Conservation (phyloP, 805 yeast species). For the Saccharomycopsis guyanensis region DNA sequence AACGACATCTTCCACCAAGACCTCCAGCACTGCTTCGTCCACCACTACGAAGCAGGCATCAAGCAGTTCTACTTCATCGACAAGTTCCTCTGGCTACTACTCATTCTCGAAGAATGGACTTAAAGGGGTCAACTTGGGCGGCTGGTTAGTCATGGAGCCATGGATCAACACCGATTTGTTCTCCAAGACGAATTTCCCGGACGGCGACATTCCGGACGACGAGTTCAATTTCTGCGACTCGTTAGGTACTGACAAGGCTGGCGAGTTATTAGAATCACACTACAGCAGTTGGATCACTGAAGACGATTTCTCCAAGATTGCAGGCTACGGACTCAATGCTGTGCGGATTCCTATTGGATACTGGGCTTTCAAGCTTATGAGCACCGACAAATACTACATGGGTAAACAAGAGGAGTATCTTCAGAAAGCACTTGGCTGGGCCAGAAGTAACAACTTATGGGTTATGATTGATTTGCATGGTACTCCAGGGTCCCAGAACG, state of each 20-base stretch:
- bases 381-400: slow-evolving; percentile 36
- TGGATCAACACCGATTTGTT: slow-evolving; percentile 62
- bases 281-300: slow-evolving; percentile 55
- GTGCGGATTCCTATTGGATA: slow-evolving; percentile 75
- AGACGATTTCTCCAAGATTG: slow-evolving; percentile 46
- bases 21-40: slow-evolving; percentile 2
- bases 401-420: slow-evolving; percentile 55
- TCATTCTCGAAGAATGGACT: slow-evolving; percentile 17
- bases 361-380: slow-evolving; percentile 54
- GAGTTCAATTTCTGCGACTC: slow-evolving; percentile 47
- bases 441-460: slow-evolving; percentile 47
- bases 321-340: slow-evolving; percentile 50
- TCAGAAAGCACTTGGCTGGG: slow-evolving; percentile 63
- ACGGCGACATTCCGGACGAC: slow-evolving; percentile 43
- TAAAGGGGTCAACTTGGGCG: slow-evolving; percentile 57
- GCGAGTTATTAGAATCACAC: slow-evolving; percentile 38
- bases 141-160: slow-evolving; percentile 69
- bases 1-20: slow-evolving; percentile 4
- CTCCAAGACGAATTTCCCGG: slow-evolving; percentile 28
- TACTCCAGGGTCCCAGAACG: slow-evolving; percentile 80
- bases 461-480: slow-evolving; percentile 77
- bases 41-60: slow-evolving; percentile 1
- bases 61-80: background rate
- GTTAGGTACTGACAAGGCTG: slow-evolving; percentile 42
- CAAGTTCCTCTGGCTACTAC: slow-evolving; percentile 9